Evolutionary conservation across 2,329 filamentous ascomycete species (phyloP), one percentile per base, ranked within the genome.

Genomic region (Claviceps sp.): DNA sequence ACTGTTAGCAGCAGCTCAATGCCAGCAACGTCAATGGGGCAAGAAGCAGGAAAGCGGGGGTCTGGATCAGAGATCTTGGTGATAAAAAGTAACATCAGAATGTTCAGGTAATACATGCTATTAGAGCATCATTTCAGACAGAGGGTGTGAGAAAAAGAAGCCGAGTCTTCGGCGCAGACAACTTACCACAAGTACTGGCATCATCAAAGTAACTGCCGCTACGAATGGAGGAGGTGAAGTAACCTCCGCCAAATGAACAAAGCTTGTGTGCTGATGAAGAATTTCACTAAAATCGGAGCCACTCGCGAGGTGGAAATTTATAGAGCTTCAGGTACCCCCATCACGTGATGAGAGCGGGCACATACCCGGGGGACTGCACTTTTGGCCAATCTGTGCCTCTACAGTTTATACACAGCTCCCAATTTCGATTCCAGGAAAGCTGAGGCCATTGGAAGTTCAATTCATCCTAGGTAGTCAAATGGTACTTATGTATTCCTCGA

Each of bases 21-120:
- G 26, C 44, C 14, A 30, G 44, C 39, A 45, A 39, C 14, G 42
- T 40, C 24, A 48, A 48, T 51, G 50, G 24, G 50, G 54, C 49
- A 38, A 38, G 49, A 52, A 47, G 46, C 41, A 43, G 19, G 47
- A 34, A 14, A 5, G 54, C 41, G 54, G 48, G 52, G 54, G 56
- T 58, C 66, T 66, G 66, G 66, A 63, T 84, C 80, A 84, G 80
- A 83, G 79, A 84, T 84, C 80, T 84, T 83, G 80, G 80, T 83
- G 77, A 81, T 80, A 48, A 76, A 78, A 75, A 71, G 63, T 74
- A 78, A 78, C 77, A 68, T 46, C 16, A 65, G 37, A 68, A 62
- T 66, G 63, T 68, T 78, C 74, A 77, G 74, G 70, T 77, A 77
- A 77, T 76, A 77, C 73, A 77, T 78, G 75, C 74, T 76, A 65